Base-by-base conservation (phyloP, 768 basidiomycete genomes). In the Inosperma sp. region DNA sequence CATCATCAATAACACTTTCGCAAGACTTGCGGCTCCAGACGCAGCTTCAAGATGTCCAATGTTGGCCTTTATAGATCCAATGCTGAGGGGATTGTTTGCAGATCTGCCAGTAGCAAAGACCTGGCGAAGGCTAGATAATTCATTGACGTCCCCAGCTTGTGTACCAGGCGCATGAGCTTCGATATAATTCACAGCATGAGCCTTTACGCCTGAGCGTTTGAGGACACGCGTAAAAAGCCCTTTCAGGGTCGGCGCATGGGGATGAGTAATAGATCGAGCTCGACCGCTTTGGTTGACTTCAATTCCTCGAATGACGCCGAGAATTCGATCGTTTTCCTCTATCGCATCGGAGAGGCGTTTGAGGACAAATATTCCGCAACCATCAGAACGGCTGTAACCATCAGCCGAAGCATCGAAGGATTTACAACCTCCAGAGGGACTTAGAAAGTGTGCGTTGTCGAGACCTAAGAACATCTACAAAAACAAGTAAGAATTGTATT, bases 131-230 rank as follows among this genome's bases (percentile, higher is more conserved):
- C 82, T 81, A 51, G 79, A 76, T 30, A 88, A 58, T 59, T 88
- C 88, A 56, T 68, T 74, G 1, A 79, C 75, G 63, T 88, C 86
- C 7, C 87, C 87, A 2, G 80, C 81, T 58, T 82, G 82, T 0
- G 86, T 82, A 0, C 81, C 88, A 1, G 86, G 84, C 1, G 84
- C 86, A 61, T 89, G 87, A 3, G 84, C 84, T 61, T 90, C 88
- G 16, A 84, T 73, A 19, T 86, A 77, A 53, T 75, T 79, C 45
- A 90, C 67, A 3, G 76, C 70, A 30, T 57, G 57, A 0, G 80
- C 66, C 33, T 67, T 62, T 9, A 84, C 59, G 4, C 73, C 72
- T 14, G 81, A 67, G 34, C 65, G 67, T 12, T 66, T 58, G 12
- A 86, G 63, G 19, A 84, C 64, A 3, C 65, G 70, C 31, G 61